Evolutionary conservation across 2,329 filamentous ascomycete genomes (phyloP).

Genomic region (Pezicula neosporulosa): DNA sequence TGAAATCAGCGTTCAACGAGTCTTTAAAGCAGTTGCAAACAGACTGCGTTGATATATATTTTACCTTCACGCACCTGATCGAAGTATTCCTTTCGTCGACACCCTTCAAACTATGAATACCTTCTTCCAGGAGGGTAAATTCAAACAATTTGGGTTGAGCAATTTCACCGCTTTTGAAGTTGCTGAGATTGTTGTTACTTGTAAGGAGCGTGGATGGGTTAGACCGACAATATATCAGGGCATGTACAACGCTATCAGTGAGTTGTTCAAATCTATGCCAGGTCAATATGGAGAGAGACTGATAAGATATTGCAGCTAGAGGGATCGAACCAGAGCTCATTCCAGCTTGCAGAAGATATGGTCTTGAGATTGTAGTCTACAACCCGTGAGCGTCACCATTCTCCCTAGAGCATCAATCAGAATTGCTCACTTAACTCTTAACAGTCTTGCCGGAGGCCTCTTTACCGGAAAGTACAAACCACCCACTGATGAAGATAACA

Average conservation of each 20-base stretch:
- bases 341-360: conserved; percentile 52
- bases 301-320: neutral
- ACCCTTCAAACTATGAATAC: conserved; percentile 44
- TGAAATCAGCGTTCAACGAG: conserved; percentile 30
- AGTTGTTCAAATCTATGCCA: neutral
- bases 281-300: too few relatives aligned
- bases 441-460: conserved; percentile 35
- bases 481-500: conserved; percentile 23
- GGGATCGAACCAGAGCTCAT: conserved; percentile 61
- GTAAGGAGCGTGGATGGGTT: conserved; percentile 21
- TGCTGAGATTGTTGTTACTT: conserved; percentile 25
- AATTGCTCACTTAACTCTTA: too few relatives aligned
- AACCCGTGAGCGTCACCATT: conserved; percentile 43
- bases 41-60: conserved; percentile 40
- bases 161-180: conserved; percentile 46
- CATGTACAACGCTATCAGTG: conserved; percentile 16
- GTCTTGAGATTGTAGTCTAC: conserved; percentile 56
- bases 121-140: conserved; percentile 40
- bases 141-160: conserved; percentile 40
- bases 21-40: conserved; percentile 36
- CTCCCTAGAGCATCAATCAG: conserved; percentile 18
- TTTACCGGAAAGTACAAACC: conserved; percentile 33
- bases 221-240: conserved; percentile 27
- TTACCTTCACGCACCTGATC: conserved; percentile 48
- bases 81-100: conserved; percentile 39